Conservation (phyloP, 2,329 filamentous ascomycete species). For the Chrysoporthe austroafricana region DNA sequence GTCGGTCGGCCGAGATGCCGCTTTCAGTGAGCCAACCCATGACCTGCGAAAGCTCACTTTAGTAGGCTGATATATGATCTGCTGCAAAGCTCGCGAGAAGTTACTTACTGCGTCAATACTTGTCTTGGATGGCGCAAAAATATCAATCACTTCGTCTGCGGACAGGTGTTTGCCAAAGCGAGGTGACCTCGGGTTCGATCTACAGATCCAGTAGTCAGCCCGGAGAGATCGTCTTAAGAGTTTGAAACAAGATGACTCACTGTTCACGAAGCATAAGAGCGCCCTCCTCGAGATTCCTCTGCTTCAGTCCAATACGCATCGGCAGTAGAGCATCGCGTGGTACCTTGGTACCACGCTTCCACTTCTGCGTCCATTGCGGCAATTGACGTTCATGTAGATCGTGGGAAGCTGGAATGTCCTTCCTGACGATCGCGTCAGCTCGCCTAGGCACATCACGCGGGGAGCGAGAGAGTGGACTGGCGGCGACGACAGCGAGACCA, state of each 20-base stretch:
- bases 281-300: constrained; percentile 38
- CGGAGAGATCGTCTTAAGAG: background rate
- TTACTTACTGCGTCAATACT: constrained; percentile 41
- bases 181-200: constrained; percentile 40
- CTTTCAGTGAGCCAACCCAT: constrained; percentile 40
- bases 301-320: constrained; percentile 40
- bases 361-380: constrained; percentile 33
- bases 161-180: constrained; percentile 47
- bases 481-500: constrained; percentile 13
- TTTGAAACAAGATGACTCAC: constrained; percentile 28
- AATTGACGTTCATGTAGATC: constrained; percentile 36
- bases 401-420: constrained; percentile 32
- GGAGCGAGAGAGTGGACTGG: constrained; percentile 15
- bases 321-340: constrained; percentile 34
- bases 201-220: constrained; percentile 21
- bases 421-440: constrained; percentile 18
- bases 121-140: constrained; percentile 42
- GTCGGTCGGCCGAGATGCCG: constrained; percentile 30
- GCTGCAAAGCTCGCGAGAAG: constrained; percentile 36
- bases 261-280: constrained; percentile 39
- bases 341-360: constrained; percentile 36
- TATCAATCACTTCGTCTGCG: constrained; percentile 41
- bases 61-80: constrained; percentile 16
- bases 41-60: constrained; percentile 36
- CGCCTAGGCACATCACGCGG: constrained; percentile 14